A percentile compares a stretch with the other conserved stretches of the same genome.
These are phyloP conservation scores for Leccinum barrowsii DNA, from an alignment of 768 basidiomycete genomes.

Conservation along the genomic window DNA sequence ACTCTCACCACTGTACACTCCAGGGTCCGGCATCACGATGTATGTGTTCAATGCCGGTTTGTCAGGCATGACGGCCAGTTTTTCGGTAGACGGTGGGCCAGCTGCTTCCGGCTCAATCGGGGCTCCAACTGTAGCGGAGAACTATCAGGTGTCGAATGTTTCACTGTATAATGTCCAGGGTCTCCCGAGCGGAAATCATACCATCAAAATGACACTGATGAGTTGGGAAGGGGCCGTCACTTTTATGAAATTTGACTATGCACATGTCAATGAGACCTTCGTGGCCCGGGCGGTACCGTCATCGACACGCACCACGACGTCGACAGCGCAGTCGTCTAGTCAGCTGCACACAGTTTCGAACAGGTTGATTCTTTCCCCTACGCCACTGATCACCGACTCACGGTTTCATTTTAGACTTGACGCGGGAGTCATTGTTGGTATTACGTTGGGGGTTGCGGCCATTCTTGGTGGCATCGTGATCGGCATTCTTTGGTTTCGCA, in stretches of 20 bases:
- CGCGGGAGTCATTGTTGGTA: constrained; percentile 5
- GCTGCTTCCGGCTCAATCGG: constrained; percentile 1
- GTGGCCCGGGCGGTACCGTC: background rate
- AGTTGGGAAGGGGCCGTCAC: constrained; percentile 15
- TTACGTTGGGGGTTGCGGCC: constrained; percentile 9
- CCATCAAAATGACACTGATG: constrained; percentile 21
- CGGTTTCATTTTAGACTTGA: constrained; percentile 4
- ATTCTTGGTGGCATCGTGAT: background rate
- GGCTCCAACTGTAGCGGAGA: constrained; percentile 5
- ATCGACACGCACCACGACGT: no score
- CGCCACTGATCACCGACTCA: constrained; percentile 3
- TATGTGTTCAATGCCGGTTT: constrained; percentile 22
- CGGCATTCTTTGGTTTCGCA: constrained; percentile 8
- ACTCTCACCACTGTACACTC: background rate
- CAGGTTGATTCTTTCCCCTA: constrained; percentile 6
- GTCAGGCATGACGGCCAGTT: constrained; percentile 22
- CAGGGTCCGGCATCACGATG: constrained; percentile 27
- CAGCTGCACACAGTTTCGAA: background rate
- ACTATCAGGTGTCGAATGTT: constrained; percentile 21
- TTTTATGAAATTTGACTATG: constrained; percentile 28
- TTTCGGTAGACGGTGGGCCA: constrained; percentile 15
- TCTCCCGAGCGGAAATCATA: constrained; percentile 15
- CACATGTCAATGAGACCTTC: constrained; percentile 22
- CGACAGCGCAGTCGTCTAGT: no score
- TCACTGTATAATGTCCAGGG: constrained; percentile 17